Evolutionary conservation across 345 rosid species (phyloP).

Genomic region (Brassica juncea): DNA sequence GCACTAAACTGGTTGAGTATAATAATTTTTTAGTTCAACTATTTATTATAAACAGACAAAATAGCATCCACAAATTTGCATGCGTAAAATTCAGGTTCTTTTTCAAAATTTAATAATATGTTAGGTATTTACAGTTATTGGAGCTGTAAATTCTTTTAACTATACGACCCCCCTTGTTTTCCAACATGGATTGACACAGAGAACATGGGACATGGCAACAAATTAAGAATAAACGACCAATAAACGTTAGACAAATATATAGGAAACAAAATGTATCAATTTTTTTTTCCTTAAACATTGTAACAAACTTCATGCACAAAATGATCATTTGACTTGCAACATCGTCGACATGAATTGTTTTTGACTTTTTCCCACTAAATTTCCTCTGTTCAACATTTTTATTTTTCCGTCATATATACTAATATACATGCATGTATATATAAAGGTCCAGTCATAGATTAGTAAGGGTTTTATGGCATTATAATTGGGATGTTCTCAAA

Average conservation of each 20-base stretch:
- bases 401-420: neutral
- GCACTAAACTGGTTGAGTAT: neutral
- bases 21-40: neutral
- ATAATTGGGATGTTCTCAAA: neutral
- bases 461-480: neutral
- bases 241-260: slow-evolving; percentile 15
- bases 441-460: neutral
- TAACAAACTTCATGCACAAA: neutral
- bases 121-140: neutral
- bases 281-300: too few relatives aligned
- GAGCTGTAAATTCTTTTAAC: slow-evolving; percentile 13
- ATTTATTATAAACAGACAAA: neutral
- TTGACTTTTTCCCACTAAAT: neutral
- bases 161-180: slow-evolving; percentile 4
- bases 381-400: neutral
- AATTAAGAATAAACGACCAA: slow-evolving; percentile 3
- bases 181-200: slow-evolving; percentile 1
- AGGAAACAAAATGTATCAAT: neutral
- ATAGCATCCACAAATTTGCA: neutral
- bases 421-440: neutral
- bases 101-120: neutral
- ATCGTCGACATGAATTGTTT: neutral
- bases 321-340: neutral
- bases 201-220: neutral
- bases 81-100: neutral